A percentile compares a stretch with the other conserved stretches of the same genome.
Evolutionary conservation across 176 grass and related monocot species (phyloP).

Genomic region (Ampelocalamus luodianensis): DNA sequence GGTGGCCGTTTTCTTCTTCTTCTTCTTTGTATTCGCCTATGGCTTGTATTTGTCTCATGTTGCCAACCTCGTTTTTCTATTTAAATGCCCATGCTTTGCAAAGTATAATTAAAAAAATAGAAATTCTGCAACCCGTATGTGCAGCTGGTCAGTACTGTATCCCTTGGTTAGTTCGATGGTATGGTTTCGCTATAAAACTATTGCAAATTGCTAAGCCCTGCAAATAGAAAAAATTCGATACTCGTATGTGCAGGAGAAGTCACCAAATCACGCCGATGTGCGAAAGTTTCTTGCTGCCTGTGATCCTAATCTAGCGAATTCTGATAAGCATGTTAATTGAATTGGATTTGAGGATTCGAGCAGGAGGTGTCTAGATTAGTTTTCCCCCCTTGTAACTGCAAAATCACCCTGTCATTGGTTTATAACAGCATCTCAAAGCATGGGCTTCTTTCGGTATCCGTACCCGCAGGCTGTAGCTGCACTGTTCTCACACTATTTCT

Average conservation of each 20-base stretch:
- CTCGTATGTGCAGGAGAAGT: background rate
- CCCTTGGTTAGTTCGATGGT: background rate
- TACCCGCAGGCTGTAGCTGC: background rate
- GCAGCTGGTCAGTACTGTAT: background rate
- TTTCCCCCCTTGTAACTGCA: background rate
- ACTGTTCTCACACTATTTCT: background rate
- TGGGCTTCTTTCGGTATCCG: background rate
- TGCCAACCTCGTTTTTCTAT: background rate
- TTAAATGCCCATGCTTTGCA: slow-evolving; percentile 20
- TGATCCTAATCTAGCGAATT: background rate
- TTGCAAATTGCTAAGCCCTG: background rate
- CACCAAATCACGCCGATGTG: background rate
- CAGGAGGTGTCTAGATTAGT: background rate
- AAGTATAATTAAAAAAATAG: background rate
- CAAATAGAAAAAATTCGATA: background rate
- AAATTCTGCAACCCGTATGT: background rate
- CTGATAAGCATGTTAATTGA: background rate
- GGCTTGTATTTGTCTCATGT: slow-evolving; percentile 28
- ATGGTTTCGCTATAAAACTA: background rate
- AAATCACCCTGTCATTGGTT: too few species aligned
- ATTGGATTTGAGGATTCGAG: background rate
- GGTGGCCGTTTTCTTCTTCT: background rate
- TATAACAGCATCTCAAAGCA: background rate
- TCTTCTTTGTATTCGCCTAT: background rate
- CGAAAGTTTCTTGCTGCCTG: background rate